Evolutionary conservation across 2,329 filamentous ascomycete genomes (phyloP), one percentile per base, ranked within the genome.

Genomic region (Neobulgaria alba): DNA sequence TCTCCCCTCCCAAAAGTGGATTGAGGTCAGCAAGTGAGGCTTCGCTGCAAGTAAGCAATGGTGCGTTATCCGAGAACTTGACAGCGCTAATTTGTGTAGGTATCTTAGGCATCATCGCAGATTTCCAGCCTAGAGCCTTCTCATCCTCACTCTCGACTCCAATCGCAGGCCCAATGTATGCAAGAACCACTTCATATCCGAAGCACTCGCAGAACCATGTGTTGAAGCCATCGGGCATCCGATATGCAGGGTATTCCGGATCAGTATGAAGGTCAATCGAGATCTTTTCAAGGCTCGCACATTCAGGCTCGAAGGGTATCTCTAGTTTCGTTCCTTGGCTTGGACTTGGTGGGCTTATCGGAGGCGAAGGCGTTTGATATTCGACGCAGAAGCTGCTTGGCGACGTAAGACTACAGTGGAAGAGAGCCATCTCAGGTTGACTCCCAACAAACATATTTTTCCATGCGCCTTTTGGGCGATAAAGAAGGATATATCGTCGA

Each of bases 161-260:
- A 10, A 43, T 17, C 9, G 31, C 34, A 15, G 47, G 43, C 16
- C 47, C 49, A 2, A 48, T 20, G 57, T 81, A 85, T 5, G 79
- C 66, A 3, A 87, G 65, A 1, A 73, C 61, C 1, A 73, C 70
- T 2, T 64, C 59, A 54, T 77, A 79, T 4, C 79, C 79, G 34
- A 86, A 74, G 48, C 77, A 74, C n/a, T 67, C 65, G 18, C 73
- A 75, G 63, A 88, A 85, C 78, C 82, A 87, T 21, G 60, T 60
- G 47, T 80, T 73, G 52, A 73, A 77, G 16, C 58, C 39, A 3
- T 63, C 55, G 4, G 73, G 76, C 77, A 86, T 82, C 38, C 73
- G 68, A 56, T 77, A 82, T 3, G 70, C 79, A 9, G 61, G 59
- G 30, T 46, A 48, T 10, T 32, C 15, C 1, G 68, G 59, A 54